These are phyloP conservation scores for Suillus americanus DNA, from an alignment of 768 basidiomycete genomes.

Conservation along the genomic window DNA sequence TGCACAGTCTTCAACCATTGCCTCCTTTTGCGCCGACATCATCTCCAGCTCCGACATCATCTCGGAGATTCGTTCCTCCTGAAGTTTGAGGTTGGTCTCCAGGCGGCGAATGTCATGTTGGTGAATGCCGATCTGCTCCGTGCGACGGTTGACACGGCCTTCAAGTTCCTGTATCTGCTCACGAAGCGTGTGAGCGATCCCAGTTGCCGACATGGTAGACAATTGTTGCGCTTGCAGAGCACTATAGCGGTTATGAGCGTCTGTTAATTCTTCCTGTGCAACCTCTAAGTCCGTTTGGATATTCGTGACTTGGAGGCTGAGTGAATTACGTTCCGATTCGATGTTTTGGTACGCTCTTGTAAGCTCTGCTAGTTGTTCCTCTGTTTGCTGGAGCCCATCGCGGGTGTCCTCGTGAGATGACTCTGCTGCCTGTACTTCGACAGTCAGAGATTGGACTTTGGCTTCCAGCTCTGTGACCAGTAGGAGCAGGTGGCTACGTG, in stretches of 20 bases:
- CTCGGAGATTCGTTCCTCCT: constrained; percentile 73
- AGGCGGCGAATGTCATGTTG: constrained; percentile 78
- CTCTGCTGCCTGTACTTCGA: constrained; percentile 33
- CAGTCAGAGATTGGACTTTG: constrained; percentile 32
- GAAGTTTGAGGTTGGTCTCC: constrained; percentile 70
- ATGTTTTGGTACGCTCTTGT: constrained; percentile 50
- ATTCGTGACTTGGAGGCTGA: constrained; percentile 63
- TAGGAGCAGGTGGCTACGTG: constrained; percentile 22
- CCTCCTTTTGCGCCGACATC: constrained; percentile 63
- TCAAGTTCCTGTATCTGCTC: constrained; percentile 72
- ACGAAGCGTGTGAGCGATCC: constrained; percentile 54
- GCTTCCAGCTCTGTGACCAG: constrained; percentile 36
- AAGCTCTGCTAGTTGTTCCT: constrained; percentile 44
- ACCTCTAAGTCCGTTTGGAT: constrained; percentile 55
- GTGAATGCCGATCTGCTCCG: constrained; percentile 74
- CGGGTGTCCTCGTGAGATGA: constrained; percentile 37
- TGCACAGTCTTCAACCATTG: constrained; percentile 85
- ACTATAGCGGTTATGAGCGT: constrained; percentile 61
- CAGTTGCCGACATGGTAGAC: constrained; percentile 56
- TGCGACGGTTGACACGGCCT: constrained; percentile 58
- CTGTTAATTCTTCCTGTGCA: constrained; percentile 52
- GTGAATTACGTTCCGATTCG: constrained; percentile 66
- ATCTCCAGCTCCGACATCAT: constrained; percentile 70
- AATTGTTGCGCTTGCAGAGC: constrained; percentile 67
- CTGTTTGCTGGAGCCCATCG: constrained; percentile 25